A percentile compares a stretch with the other conserved stretches of the same genome.
These are phyloP conservation scores for Aspergillus sclerotioniger DNA, from an alignment of 495 filamentous ascomycete genomes.

Conservation along the genomic window DNA sequence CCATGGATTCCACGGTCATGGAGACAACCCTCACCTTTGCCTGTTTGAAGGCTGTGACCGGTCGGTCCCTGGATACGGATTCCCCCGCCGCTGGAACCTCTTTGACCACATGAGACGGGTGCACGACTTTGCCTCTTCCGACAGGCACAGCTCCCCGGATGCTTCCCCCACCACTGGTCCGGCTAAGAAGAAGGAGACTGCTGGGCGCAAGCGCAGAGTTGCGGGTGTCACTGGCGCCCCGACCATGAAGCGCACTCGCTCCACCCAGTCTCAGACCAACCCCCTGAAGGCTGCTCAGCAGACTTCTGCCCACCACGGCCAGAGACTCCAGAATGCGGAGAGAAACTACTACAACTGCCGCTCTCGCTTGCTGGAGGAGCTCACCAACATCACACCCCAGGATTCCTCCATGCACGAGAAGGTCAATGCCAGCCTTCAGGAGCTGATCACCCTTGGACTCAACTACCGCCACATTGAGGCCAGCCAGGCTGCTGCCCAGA, in stretches of 20 bases:
- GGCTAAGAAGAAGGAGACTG: constrained; percentile 42
- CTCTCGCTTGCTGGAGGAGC: constrained; percentile 40
- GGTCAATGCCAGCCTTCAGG: constrained; percentile 49
- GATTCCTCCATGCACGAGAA: constrained; percentile 46
- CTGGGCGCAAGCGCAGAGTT: constrained; percentile 42
- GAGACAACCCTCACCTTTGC: constrained; percentile 85
- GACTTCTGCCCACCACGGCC: constrained; percentile 36
- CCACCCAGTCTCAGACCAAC: constrained; percentile 39
- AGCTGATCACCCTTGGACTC: constrained; percentile 45
- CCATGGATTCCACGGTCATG: constrained; percentile 91
- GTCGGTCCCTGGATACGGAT: constrained; percentile 74
- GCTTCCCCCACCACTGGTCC: constrained; percentile 30
- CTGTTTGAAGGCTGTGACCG: constrained; percentile 81
- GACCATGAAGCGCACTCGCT: constrained; percentile 49
- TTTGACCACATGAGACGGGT: constrained; percentile 93
- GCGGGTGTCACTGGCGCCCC: constrained; percentile 37
- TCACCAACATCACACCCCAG: constrained; percentile 42
- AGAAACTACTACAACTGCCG: constrained; percentile 46
- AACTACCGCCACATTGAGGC: constrained; percentile 48
- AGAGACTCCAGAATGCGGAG: constrained; percentile 46
- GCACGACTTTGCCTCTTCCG: constrained; percentile 68
- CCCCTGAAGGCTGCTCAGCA: constrained; percentile 36
- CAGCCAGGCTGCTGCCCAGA: constrained; percentile 41
- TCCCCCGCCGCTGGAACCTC: constrained; percentile 90
- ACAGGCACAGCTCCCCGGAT: constrained; percentile 47